phyloP scores from a whole-genome alignment of 2,329 filamentous ascomycete species.

The Fusarium coffeatum region DNA sequence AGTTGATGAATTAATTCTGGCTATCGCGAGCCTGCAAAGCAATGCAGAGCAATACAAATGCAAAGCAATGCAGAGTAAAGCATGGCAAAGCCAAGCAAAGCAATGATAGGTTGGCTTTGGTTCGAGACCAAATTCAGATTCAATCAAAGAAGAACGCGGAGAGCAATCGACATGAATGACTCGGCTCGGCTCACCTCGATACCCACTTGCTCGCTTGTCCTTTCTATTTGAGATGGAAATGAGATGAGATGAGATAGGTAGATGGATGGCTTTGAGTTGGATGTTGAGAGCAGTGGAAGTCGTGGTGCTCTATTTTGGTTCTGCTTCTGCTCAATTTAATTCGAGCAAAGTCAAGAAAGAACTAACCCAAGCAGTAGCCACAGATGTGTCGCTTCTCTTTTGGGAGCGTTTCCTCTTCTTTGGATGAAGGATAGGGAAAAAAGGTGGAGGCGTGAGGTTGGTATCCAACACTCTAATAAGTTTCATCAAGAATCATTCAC shows the following conservation, averaged over 20 bases:
- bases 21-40: constrained; percentile 48
- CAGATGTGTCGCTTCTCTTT: constrained; percentile 24
- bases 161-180: constrained; percentile 49
- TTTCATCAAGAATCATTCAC: constrained; percentile 23
- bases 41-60: not conserved
- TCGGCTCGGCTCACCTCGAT: constrained; percentile 50
- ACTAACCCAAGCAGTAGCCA: constrained; percentile 15
- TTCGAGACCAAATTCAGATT: constrained; percentile 23
- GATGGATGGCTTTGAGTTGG: not conserved
- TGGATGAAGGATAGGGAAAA: constrained; percentile 23
- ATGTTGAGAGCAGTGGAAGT: constrained; percentile 26
- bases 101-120: constrained; percentile 38
- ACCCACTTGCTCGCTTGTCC: constrained; percentile 41
- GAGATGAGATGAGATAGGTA: not conserved
- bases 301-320: constrained; percentile 26
- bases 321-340: constrained; percentile 9
- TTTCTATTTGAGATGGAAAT: constrained; percentile 18
- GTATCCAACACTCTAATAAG: constrained; percentile 15
- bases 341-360: constrained; percentile 4
- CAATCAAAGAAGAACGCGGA: constrained; percentile 43
- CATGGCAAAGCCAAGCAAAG: not conserved
- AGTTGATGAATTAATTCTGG: constrained; percentile 22
- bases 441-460: constrained; percentile 23
- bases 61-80: constrained; percentile 20
- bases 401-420: constrained; percentile 22